Conservation (phyloP, 768 basidiomycete species). For the Rhodosporidiobolus sp. region DNA sequence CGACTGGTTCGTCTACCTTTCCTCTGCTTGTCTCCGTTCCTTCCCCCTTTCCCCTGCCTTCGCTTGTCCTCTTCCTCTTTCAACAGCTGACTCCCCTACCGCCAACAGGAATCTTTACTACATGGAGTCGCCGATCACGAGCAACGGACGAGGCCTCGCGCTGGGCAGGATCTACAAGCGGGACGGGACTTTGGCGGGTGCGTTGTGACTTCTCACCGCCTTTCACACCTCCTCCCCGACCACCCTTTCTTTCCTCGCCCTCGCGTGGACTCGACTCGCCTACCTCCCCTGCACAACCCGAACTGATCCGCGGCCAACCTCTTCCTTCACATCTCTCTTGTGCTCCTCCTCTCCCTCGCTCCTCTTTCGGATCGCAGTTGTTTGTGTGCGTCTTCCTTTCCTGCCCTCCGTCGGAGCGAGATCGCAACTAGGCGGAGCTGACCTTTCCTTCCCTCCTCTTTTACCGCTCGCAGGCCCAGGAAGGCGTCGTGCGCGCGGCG, state of each 20-base stretch:
- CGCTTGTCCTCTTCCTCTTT: not conserved
- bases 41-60: no score
- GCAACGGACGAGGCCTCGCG: slow-evolving; percentile 39
- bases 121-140: slow-evolving; percentile 37
- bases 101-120: slow-evolving; percentile 33
- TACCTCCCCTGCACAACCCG: no score
- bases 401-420: not conserved
- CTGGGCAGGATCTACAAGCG: slow-evolving; percentile 41
- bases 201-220: no score
- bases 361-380: not conserved
- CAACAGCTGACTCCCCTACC: not conserved
- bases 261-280: no score
- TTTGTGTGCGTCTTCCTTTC: slow-evolving; percentile 19
- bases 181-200: slow-evolving; percentile 40
- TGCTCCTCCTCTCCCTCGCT: no score
- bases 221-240: no score
- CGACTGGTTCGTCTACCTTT: slow-evolving; percentile 28
- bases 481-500: slow-evolving; percentile 38
- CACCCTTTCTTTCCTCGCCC: no score
- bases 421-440: not conserved
- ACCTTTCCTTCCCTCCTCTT: not conserved
- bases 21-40: not conserved
- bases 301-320: no score
- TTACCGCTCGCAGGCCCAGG: slow-evolving; percentile 17
- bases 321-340: no score